Conservation (phyloP, 805 yeast genomes). For the Lachancea thermotolerans region DNA sequence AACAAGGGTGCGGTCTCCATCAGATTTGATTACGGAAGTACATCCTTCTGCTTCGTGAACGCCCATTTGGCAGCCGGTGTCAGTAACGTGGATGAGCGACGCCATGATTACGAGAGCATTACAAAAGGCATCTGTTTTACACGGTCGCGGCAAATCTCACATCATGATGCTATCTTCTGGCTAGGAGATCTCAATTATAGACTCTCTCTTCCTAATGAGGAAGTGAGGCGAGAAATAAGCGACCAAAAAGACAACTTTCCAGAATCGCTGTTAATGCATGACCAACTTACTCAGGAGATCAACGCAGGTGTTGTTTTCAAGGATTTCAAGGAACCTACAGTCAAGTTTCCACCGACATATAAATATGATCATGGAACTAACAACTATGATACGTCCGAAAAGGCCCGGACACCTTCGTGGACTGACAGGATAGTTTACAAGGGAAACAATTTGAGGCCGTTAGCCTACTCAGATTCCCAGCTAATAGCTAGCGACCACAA, state of each 20-base stretch:
- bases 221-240: slow-evolving; percentile 53
- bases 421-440: slow-evolving; percentile 78
- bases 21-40: slow-evolving; percentile 72
- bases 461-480: slow-evolving; percentile 62
- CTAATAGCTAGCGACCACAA: slow-evolving; percentile 78
- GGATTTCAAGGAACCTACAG: slow-evolving; percentile 67
- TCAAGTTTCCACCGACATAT: slow-evolving; percentile 83
- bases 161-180: slow-evolving; percentile 86
- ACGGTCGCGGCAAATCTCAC: slow-evolving; percentile 65
- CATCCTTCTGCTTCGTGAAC: slow-evolving; percentile 77
- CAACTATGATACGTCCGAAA: slow-evolving; percentile 81
- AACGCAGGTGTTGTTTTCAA: slow-evolving; percentile 64
- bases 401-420: slow-evolving; percentile 93
- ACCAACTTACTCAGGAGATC: slow-evolving; percentile 76
- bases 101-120: slow-evolving; percentile 73
- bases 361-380: slow-evolving; percentile 83
- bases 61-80: slow-evolving; percentile 94
- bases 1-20: slow-evolving; percentile 96
- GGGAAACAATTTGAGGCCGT: slow-evolving; percentile 52
- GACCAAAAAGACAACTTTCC: slow-evolving; percentile 31
- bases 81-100: slow-evolving; percentile 73
- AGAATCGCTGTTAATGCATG: slow-evolving; percentile 51
- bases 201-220: slow-evolving; percentile 65
- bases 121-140: slow-evolving; percentile 71
- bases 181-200: slow-evolving; percentile 92